Conservation (phyloP, 108 stramenopile genomes). For the Licmophora abbreviata region DNA sequence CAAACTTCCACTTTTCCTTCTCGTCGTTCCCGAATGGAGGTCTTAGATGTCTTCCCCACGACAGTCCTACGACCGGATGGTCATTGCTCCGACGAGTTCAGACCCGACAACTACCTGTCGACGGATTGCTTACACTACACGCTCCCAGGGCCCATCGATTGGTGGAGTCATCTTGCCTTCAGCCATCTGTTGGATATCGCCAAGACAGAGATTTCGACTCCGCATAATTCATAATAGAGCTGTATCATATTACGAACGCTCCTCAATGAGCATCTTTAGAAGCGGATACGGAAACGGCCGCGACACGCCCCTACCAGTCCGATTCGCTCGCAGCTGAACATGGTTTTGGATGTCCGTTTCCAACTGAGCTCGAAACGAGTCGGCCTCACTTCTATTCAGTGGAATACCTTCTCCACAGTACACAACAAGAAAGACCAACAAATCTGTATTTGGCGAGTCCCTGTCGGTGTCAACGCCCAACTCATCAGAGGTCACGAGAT, state of each 20-base stretch:
- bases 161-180: constrained; percentile 41
- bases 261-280: no score
- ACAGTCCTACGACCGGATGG: constrained; percentile 35
- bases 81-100: constrained; percentile 19
- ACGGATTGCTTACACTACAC: constrained; percentile 39
- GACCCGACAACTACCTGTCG: not conserved
- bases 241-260: constrained; percentile 24
- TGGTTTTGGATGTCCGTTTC: constrained; percentile 50
- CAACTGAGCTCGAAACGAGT: constrained; percentile 41
- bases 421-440: constrained; percentile 62
- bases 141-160: constrained; percentile 41
- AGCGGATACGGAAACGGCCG: constrained; percentile 52
- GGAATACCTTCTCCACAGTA: constrained; percentile 56
- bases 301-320: constrained; percentile 52
- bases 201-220: no score
- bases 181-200: constrained; percentile 27
- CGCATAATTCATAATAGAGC: no score
- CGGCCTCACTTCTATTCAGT: constrained; percentile 43
- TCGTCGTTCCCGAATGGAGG: constrained; percentile 21
- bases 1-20: not conserved
- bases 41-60: constrained; percentile 36
- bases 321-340: constrained; percentile 31
- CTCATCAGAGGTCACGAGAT: constrained; percentile 23
- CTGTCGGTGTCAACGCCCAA: constrained; percentile 11
- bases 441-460: no score